Base-by-base conservation (phyloP, 306 rosid species). In the Prunus padus region DNA sequence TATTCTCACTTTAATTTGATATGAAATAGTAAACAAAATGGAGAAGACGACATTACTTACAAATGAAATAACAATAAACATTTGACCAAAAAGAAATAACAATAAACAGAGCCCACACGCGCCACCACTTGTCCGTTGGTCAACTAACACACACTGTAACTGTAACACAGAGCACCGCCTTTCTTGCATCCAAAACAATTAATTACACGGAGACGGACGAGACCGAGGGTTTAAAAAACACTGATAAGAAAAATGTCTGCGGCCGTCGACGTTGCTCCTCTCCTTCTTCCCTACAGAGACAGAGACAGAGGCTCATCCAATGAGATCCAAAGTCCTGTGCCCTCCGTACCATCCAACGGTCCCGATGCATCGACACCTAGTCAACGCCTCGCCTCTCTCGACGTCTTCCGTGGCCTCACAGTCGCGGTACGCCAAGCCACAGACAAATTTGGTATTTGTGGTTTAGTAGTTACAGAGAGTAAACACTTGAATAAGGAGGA, bases 321-420 rank as follows among this genome's bases (percentile, higher is more conserved):
- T 62, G 72, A 79, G 66, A 69, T 40, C 59, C 77, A 67, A 76
- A 86, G 79, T 45, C 42, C 76, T 22, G 82, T 82, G 40, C 72
- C 78, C 46, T 66, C 68, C 70, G 61, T 62, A 9, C 45, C 82
- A 14, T 75, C 85, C 67, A 11, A 69, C 76, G 46, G 61, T 11
- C 69, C 81, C 10, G 83, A 77, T 62, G 76, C 74, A 23, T n/a
- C 86, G 37, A 64, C 67, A 33, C 49, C 72, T 25, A 86, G 68
- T 80, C 89, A 84, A 81, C 94, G 97, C 46, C 86, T 91, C 31
- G 85, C 75, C 83, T 89, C 94, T 73, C 92, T 91, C 74, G 97
- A 91, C 62, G 97, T 89, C 75, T 89, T 89, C 80, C 95, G 97
- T 16, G 92, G 97, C 61, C 85, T 91, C 69, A 87, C 95, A 12